Evolutionary conservation across 768 basidiomycete genomes (phyloP).

Genomic region (Saitozyma podzolica): DNA sequence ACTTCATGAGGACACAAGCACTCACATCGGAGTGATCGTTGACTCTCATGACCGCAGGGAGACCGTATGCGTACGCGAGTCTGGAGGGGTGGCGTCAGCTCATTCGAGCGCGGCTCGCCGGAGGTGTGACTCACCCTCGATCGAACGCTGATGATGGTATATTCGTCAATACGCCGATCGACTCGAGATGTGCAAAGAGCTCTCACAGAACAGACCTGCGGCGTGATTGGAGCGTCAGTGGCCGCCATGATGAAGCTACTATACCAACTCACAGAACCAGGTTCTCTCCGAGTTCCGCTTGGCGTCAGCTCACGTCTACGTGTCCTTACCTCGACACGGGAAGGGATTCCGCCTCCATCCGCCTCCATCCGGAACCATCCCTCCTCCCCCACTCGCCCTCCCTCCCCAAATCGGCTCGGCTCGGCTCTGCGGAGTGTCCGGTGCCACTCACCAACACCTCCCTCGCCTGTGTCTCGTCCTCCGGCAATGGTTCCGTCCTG

Average conservation of each 20-base stretch:
- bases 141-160: constrained; percentile 17
- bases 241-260: background rate
- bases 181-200: background rate
- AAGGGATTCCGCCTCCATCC: background rate
- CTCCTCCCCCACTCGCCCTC: too few relatives aligned
- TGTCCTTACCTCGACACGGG: too few relatives aligned
- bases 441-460: constrained; percentile 25
- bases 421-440: too few relatives aligned
- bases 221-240: background rate
- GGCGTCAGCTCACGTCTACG: constrained; percentile 8
- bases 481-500: constrained; percentile 18
- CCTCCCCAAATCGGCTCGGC: too few relatives aligned
- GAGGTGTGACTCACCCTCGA: constrained; percentile 20
- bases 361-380: background rate
- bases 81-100: background rate
- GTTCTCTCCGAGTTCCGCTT: constrained; percentile 22
- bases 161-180: background rate
- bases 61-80: constrained; percentile 18
- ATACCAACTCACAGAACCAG: constrained; percentile 28
- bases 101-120: too few relatives aligned
- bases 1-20: background rate
- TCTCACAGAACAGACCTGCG: constrained; percentile 29
- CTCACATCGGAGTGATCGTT: constrained; percentile 29
- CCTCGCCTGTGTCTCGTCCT: constrained; percentile 28
- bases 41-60: constrained; percentile 20